phyloP scores from a whole-genome alignment of 2,329 filamentous ascomycete species.

The Ceratocystis huliohia region DNA sequence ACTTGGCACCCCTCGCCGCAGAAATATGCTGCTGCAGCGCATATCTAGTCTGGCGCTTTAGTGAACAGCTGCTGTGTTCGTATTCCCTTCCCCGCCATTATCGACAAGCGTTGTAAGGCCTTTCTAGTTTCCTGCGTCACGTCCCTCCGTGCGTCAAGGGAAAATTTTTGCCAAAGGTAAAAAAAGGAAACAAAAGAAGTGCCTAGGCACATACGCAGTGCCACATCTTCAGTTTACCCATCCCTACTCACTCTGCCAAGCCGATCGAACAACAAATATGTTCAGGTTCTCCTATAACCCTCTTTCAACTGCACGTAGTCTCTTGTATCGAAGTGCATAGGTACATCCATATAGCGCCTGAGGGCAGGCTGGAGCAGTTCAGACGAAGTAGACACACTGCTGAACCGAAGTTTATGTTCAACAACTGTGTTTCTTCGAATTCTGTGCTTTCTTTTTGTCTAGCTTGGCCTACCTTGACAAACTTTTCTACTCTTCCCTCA shows the following conservation, averaged over 20 bases:
- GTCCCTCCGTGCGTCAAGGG: not conserved
- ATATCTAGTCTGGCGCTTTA: not conserved
- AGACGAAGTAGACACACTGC: not conserved
- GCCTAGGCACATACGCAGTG: not conserved
- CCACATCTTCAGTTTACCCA: not conserved
- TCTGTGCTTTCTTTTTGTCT: not conserved
- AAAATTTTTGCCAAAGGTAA: conserved; percentile 3
- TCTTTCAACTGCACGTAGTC: not conserved
- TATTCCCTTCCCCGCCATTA: not conserved
- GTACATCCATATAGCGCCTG: not conserved
- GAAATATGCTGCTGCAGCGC: not conserved
- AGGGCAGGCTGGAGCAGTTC: not conserved
- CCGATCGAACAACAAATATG: not conserved
- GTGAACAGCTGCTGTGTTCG: not conserved
- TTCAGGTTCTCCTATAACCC: not conserved
- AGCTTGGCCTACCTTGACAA: not conserved
- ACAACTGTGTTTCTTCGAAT: not conserved
- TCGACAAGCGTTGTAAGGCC: conserved; percentile 1
- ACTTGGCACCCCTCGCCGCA: not conserved
- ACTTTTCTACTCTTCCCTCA: not conserved
- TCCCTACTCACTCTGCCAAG: not conserved
- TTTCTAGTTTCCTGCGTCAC: not conserved
- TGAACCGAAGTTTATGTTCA: not conserved
- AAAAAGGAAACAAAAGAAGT: not conserved
- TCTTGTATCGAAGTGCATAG: not conserved